These are phyloP conservation scores for Coemansia sp. DNA, from an alignment of 192 early-diverging fungal species.

Conservation along the genomic window DNA sequence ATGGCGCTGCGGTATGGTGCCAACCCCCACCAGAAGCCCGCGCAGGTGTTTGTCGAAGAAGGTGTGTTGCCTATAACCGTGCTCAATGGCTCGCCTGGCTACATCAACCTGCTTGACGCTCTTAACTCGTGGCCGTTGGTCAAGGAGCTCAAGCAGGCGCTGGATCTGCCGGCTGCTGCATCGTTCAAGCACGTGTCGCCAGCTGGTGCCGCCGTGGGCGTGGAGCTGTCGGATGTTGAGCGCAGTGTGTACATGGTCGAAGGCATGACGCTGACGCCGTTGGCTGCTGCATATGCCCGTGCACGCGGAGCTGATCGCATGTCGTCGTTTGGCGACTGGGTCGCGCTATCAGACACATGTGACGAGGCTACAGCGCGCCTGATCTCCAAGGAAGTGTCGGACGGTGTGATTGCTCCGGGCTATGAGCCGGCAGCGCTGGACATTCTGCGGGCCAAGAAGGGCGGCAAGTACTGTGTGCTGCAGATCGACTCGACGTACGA, in stretches of 20 bases:
- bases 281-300: conserved; percentile 93
- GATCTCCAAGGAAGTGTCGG: conserved; percentile 94
- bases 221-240: conserved; percentile 77
- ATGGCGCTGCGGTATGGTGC: conserved; percentile 93
- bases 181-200: conserved; percentile 99
- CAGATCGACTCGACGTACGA: conserved; percentile 92
- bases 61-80: conserved; percentile 85
- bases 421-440: conserved; percentile 87
- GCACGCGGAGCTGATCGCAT: conserved; percentile 98
- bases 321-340: conserved; percentile 99
- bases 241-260: conserved; percentile 92
- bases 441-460: conserved; percentile 93
- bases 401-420: conserved; percentile 94
- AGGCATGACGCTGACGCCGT: conserved; percentile 79
- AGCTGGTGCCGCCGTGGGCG: conserved; percentile 93
- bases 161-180: conserved; percentile 90
- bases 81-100: conserved; percentile 91
- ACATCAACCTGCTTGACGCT: conserved; percentile 98
- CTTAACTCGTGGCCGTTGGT: conserved; percentile 97
- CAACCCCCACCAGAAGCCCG: conserved; percentile 98
- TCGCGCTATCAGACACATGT: conserved; percentile 84
- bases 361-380: conserved; percentile 93
- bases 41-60: conserved; percentile 83
- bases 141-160: conserved; percentile 87
- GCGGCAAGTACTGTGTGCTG: conserved; percentile 93